Evolutionary conservation across 176 grass and related monocot species (phyloP).

Genomic region (Avena insularis): DNA sequence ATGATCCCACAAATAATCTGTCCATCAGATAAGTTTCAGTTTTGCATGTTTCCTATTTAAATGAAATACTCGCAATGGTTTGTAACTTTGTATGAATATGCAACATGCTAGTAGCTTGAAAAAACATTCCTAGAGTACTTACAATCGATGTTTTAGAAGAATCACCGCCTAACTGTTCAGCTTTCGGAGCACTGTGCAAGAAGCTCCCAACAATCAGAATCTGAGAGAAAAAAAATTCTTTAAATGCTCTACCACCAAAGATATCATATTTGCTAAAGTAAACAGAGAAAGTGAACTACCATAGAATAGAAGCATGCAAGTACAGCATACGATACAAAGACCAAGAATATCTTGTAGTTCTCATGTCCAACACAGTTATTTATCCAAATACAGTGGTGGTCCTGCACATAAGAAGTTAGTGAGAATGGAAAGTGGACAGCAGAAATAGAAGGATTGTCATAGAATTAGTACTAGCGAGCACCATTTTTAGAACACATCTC

Average conservation of each 20-base stretch:
- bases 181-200: conserved; percentile 62
- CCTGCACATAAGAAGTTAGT: conserved; percentile 55
- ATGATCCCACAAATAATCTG: conserved; percentile 86
- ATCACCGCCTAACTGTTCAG: conserved; percentile 64
- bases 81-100: conserved; percentile 21
- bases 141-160: conserved; percentile 85
- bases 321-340: conserved; percentile 90
- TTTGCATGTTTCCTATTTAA: conserved; percentile 19
- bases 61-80: conserved; percentile 15
- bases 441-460: conserved; percentile 6
- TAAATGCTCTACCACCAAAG: conserved; percentile 19
- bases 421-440: conserved; percentile 27
- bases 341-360: conserved; percentile 93
- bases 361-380: conserved; percentile 95
- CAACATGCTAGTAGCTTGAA: conserved; percentile 17
- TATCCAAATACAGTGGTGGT: conserved; percentile 98
- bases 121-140: conserved; percentile 47
- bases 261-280: conserved; percentile 27
- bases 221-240: conserved; percentile 45
- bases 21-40: conserved; percentile 37
- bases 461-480: conserved; percentile 37
- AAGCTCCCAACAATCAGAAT: conserved; percentile 74
- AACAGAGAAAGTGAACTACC: conserved; percentile 51
- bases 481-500: conserved; percentile 98
- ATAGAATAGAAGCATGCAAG: conserved; percentile 80